A percentile compares a stretch with the other conserved stretches of the same genome.
phyloP scores from a whole-genome alignment of 2,329 filamentous ascomycete genomes.

The Clathrospora elynae region DNA sequence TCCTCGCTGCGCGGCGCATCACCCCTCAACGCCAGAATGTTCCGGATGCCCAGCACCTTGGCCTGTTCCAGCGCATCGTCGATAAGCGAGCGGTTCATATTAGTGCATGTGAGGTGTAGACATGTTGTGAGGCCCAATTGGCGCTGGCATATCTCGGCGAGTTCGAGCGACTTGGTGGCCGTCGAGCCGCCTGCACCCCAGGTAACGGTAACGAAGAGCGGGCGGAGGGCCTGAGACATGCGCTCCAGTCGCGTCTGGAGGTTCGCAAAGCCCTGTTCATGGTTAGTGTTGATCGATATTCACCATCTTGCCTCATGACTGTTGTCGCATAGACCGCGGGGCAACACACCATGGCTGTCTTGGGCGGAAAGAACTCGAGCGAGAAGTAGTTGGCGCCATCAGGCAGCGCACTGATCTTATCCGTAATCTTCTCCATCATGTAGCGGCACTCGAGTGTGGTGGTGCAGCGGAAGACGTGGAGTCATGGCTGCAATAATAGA shows the following conservation, averaged over 20 bases:
- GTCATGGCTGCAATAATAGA: slow-evolving; percentile 38
- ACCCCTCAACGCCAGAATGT: slow-evolving; percentile 88
- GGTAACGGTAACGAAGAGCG: slow-evolving; percentile 94
- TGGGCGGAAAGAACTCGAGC: slow-evolving; percentile 98
- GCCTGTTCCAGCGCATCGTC: slow-evolving; percentile 90
- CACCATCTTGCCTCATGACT: neutral
- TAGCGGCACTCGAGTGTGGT: slow-evolving; percentile 1
- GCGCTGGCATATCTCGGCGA: slow-evolving; percentile 93
- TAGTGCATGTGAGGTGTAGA: slow-evolving; percentile 94
- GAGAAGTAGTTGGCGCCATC: slow-evolving; percentile 86
- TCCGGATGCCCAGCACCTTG: slow-evolving; percentile 86
- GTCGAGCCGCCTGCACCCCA: slow-evolving; percentile 98
- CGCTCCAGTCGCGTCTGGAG: slow-evolving; percentile 90
- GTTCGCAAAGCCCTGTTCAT: slow-evolving; percentile 77
- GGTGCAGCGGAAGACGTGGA: slow-evolving; percentile 23
- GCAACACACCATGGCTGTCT: slow-evolving; percentile 77
- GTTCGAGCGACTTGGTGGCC: slow-evolving; percentile 84
- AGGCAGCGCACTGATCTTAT: slow-evolving; percentile 91
- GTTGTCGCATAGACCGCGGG: slow-evolving; percentile 21
- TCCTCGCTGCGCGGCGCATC: slow-evolving; percentile 90
- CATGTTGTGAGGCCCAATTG: slow-evolving; percentile 93
- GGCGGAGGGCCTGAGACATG: slow-evolving; percentile 89
- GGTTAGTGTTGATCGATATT: slow-evolving; percentile 13
- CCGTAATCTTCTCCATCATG: slow-evolving; percentile 72
- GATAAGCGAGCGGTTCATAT: slow-evolving; percentile 86